Evolutionary conservation across 2,329 filamentous ascomycete genomes (phyloP), one percentile per base, ranked within the genome.

Genomic region (Myriosclerotinia duriaeana): DNA sequence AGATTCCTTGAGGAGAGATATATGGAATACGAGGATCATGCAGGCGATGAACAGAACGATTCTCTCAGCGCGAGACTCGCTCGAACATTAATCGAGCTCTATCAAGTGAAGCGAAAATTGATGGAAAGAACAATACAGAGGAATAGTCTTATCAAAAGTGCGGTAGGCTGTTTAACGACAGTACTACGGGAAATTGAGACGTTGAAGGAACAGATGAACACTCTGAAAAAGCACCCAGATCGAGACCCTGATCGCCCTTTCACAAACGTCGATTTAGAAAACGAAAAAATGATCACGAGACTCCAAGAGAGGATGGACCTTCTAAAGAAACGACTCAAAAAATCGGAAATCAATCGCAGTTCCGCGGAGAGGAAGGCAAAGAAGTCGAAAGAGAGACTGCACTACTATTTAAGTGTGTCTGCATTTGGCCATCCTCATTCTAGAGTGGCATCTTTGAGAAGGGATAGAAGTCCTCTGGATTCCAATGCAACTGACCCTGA

Each of bases 121-220:
- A 50, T 61, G 44, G 44, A 61, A 38, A 61, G 36, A 26, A 61
- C 58, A 5, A 61, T 50, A 26, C 58, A 61, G 58, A 61, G 58
- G 8, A 61, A 61, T 26, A 50, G 44, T 50, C 44, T 61, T 7
- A 61, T n/a, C n/a, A 61, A 20, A 20, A 61, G 58, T 5, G 58
- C 58, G 20, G 44, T 61, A 6, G 3, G 1, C 15, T 61, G 34
- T 50, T 26, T 61, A 20, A 11, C 44, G 34, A 40, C 44, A 7
- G 44, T 40, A 12, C 50, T 61, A 22, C 14, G 34, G 14, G 30
- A 61, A 6, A 52, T 26, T 38, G 58, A 50, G 36, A 40, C n/a
- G 0, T 15, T 61, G 14, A 3, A 61, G 15, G 34, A 50, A 5
- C 26, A 50, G 26, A 40, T 50, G 50, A 20, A 50, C n/a, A 61